A percentile compares a stretch with the other conserved stretches of the same genome.
Evolutionary conservation across 2,329 filamentous ascomycete genomes (phyloP).

Genomic region (Aspergillus glaucus): DNA sequence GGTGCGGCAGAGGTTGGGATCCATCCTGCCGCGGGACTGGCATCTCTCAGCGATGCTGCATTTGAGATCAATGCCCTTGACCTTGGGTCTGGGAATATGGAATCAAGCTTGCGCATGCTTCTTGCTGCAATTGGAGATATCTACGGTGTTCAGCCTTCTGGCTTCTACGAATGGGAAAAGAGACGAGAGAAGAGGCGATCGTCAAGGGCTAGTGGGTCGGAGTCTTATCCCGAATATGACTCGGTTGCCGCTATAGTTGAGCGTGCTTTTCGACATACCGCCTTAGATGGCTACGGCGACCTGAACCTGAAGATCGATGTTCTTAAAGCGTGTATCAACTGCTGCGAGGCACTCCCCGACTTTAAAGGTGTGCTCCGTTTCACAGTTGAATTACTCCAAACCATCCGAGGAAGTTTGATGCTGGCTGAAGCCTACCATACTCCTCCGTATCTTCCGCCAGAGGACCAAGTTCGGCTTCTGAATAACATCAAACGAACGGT

Average conservation of each 20-base stretch:
- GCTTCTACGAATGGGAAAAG: slow-evolving; percentile 18
- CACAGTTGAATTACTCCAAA: slow-evolving; percentile 75
- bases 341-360: slow-evolving; percentile 89
- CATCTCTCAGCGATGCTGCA: slow-evolving; percentile 57
- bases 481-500: slow-evolving; percentile 83
- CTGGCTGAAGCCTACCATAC: slow-evolving; percentile 63
- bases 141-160: slow-evolving; percentile 36
- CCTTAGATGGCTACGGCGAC: slow-evolving; percentile 62
- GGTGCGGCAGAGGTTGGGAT: slow-evolving; percentile 95
- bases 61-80: slow-evolving; percentile 41
- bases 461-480: slow-evolving; percentile 79
- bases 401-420: slow-evolving; percentile 68
- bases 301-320: slow-evolving; percentile 77
- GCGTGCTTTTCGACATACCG: slow-evolving; percentile 40
- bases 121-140: slow-evolving; percentile 33
- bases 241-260: slow-evolving; percentile 36
- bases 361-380: slow-evolving; percentile 84
- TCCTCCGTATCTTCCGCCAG: slow-evolving; percentile 63
- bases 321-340: slow-evolving; percentile 80
- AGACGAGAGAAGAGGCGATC: slow-evolving; percentile 23
- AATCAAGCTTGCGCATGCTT: slow-evolving; percentile 34
- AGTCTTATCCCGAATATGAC: slow-evolving; percentile 24
- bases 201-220: slow-evolving; percentile 10
- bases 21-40: slow-evolving; percentile 82
- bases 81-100: slow-evolving; percentile 36